A percentile compares a stretch with the other conserved stretches of the same genome.
phyloP scores from a whole-genome alignment of 2,329 filamentous ascomycete genomes.

The Moelleriella libera region DNA sequence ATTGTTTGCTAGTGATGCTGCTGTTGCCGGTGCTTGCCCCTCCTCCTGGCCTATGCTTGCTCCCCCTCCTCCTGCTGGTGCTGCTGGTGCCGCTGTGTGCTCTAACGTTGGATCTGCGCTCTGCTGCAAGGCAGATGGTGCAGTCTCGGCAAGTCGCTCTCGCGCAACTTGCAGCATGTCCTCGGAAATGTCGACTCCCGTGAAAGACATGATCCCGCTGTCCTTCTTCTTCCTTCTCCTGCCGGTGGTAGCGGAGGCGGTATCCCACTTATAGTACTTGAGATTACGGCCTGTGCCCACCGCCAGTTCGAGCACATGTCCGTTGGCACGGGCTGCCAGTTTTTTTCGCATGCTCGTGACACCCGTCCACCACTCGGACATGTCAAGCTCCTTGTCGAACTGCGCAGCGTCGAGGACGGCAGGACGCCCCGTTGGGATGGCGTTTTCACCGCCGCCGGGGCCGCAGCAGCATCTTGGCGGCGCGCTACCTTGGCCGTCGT shows the following conservation, averaged over 20 bases:
- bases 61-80: too few species aligned
- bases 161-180: slow-evolving; percentile 47
- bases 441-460: slow-evolving; percentile 15
- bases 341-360: slow-evolving; percentile 34
- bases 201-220: slow-evolving; percentile 40
- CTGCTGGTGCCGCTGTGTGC: too few species aligned
- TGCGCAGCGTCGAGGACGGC: slow-evolving; percentile 33
- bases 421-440: slow-evolving; percentile 32
- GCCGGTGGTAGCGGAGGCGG: too few species aligned
- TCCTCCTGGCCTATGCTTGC: too few species aligned
- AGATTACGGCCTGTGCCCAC: slow-evolving; percentile 50
- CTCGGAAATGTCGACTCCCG: slow-evolving; percentile 45
- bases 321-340: slow-evolving; percentile 32
- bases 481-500: too few species aligned
- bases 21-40: too few species aligned
- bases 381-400: slow-evolving; percentile 45
- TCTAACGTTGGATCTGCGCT: too few species aligned
- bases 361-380: slow-evolving; percentile 42
- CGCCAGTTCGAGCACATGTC: slow-evolving; percentile 48
- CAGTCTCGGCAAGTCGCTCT: too few species aligned
- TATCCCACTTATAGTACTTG: slow-evolving; percentile 43
- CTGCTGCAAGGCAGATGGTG: too few species aligned
- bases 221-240: too few species aligned
- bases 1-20: too few species aligned
- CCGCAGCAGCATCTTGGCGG: too few species aligned